Conservation (phyloP, 2,329 filamentous ascomycete species). For the Samsoniella hepiali region DNA sequence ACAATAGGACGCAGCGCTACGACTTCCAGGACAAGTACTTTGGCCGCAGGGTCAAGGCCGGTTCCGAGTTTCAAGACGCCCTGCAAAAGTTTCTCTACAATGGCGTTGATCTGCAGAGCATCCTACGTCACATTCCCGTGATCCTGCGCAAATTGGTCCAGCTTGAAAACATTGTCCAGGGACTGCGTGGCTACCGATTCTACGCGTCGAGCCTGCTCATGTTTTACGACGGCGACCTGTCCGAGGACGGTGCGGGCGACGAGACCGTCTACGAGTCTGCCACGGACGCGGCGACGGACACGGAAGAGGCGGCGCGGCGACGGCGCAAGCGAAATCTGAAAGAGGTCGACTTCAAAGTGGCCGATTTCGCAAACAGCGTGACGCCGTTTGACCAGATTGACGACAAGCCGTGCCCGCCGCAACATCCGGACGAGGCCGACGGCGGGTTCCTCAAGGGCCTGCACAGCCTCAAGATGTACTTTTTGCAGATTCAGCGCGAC, state of each 20-base stretch:
- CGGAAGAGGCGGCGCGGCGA: slow-evolving; percentile 48
- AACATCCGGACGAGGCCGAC: slow-evolving; percentile 76
- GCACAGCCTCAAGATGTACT: slow-evolving; percentile 74
- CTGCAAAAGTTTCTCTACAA: slow-evolving; percentile 89
- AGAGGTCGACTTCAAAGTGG: slow-evolving; percentile 90
- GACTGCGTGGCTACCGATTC: slow-evolving; percentile 82
- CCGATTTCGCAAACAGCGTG: slow-evolving; percentile 97
- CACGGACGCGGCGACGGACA: slow-evolving; percentile 57
- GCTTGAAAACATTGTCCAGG: slow-evolving; percentile 78
- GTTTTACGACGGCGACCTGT: slow-evolving; percentile 85
- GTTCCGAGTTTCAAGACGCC: slow-evolving; percentile 82
- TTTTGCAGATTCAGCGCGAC: slow-evolving; percentile 81
- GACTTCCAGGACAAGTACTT: slow-evolving; percentile 99
- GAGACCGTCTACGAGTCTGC: slow-evolving; percentile 55
- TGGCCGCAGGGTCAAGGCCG: slow-evolving; percentile 82
- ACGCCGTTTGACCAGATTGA: slow-evolving; percentile 74
- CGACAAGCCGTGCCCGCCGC: slow-evolving; percentile 71
- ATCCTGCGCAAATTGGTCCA: slow-evolving; percentile 80
- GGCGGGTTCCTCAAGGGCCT: slow-evolving; percentile 85
- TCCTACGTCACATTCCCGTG: slow-evolving; percentile 81
- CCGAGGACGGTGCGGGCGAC: slow-evolving; percentile 45
- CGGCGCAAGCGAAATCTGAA: slow-evolving; percentile 48
- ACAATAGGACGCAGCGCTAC: slow-evolving; percentile 76
- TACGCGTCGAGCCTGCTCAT: slow-evolving; percentile 94
- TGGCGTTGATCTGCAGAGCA: slow-evolving; percentile 74